Conservation (phyloP, 257 asterid genomes). For the Knoxia roxburghii region DNA sequence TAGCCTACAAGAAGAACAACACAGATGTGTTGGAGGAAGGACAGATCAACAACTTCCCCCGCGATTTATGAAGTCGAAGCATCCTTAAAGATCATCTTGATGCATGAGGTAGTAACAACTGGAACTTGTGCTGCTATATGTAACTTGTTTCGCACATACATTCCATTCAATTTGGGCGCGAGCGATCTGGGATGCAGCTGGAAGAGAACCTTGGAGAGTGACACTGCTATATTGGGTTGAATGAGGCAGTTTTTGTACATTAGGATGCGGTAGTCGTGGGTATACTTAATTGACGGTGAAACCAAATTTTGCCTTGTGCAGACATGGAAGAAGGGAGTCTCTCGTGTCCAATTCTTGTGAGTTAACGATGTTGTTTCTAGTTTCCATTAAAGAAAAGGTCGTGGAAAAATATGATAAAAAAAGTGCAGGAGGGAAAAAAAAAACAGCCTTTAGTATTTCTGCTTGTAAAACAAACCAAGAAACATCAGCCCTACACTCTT, state of each 20-base stretch:
- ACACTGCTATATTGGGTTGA: slow-evolving; percentile 21
- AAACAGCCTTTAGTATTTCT: too few relatives aligned
- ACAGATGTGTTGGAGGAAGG: slow-evolving; percentile 92
- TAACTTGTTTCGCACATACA: slow-evolving; percentile 22
- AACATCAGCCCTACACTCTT: too few relatives aligned
- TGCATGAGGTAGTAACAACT: slow-evolving; percentile 8
- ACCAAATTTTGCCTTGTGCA: slow-evolving; percentile 34
- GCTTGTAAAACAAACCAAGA: too few relatives aligned
- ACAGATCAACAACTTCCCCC: slow-evolving; percentile 83
- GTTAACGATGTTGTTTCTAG: neutral
- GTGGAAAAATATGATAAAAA: too few relatives aligned
- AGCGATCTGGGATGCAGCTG: slow-evolving; percentile 16
- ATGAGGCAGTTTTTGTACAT: slow-evolving; percentile 45
- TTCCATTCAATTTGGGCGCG: slow-evolving; percentile 22
- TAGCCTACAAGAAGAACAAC: slow-evolving; percentile 59
- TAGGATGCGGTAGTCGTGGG: slow-evolving; percentile 21
- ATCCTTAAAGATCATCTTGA: slow-evolving; percentile 6
- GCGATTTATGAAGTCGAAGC: slow-evolving; percentile 39
- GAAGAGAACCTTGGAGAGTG: slow-evolving; percentile 15
- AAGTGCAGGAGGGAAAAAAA: too few relatives aligned
- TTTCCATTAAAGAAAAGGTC: neutral
- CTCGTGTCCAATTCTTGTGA: slow-evolving; percentile 9
- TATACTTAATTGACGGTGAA: slow-evolving; percentile 24
- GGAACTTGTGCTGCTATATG: slow-evolving; percentile 26
- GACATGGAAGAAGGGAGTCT: slow-evolving; percentile 20